Base-by-base conservation (phyloP, 495 filamentous ascomycete genomes). In the Lasiosphaeris hirsuta region DNA sequence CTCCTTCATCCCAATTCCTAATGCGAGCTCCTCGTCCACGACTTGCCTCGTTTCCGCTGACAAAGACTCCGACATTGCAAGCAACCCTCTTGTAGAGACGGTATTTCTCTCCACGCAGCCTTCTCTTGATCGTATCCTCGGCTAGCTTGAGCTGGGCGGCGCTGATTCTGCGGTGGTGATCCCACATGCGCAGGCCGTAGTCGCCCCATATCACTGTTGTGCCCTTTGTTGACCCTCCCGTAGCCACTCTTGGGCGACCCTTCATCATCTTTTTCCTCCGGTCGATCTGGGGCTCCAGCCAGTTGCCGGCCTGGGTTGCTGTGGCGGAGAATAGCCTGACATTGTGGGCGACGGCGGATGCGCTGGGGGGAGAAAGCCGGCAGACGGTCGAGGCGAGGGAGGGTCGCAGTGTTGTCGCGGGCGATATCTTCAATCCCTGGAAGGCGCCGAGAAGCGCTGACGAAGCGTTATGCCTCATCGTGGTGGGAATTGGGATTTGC, bases 121-220 rank as follows among this genome's bases (percentile, higher is more conserved):
- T 82, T 61, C 82, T 81, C 69, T 90, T 92, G 70, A 99, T 96
- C 1, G 92, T 90, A 44, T 96, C 91, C 69, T 96, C 92, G 57
- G 89, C 95, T 57, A 89, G 83, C 73, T 90, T 89, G 49, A 97
- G 81, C 58, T 94, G 90, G 45, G 81, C 69, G n/a, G 94, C 89
- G 41, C 89, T 90, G 67, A 99, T 85, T 36, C 94, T 84, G 36
- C 92, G 88, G 74, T 96, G 88, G 69, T 97, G 90, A 73, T 97
- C 92, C 58, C 81, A 85, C 84, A 99, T 90, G 43, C 94, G 90
- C 67, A 99, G 72, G 13, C 94, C 94, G 67, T 92, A 97, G 72
- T 97, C 93, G 52, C 94, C 94, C 92, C 92, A 97, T 50, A 92
- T 81, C 10, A 99, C 89, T 1, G 93, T 97, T 47, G 94, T 99